A percentile compares a stretch with the other conserved stretches of the same genome.
These are phyloP conservation scores for Patellifolia procumbens DNA, from an alignment of 179 eudicot species.

Conservation along the genomic window DNA sequence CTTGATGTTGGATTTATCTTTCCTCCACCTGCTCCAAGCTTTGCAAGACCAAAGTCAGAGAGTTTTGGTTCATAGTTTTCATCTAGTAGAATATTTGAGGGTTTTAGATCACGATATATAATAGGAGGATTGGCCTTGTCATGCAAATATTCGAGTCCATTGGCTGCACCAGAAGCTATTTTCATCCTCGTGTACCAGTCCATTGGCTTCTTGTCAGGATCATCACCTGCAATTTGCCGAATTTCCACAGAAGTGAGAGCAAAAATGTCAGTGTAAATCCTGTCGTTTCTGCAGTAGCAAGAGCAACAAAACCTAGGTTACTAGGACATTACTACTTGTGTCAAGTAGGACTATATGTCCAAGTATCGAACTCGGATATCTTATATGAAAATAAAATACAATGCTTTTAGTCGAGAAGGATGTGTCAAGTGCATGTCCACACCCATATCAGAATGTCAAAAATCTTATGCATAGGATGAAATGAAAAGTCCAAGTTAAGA, in stretches of 20 bases:
- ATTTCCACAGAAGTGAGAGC: not conserved
- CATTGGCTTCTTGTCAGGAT: constrained; percentile 37
- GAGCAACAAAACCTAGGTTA: too few relatives aligned
- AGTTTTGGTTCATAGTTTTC: constrained; percentile 47
- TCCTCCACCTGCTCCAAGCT: constrained; percentile 49
- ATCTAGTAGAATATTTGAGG: constrained; percentile 44
- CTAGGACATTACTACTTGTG: too few relatives aligned
- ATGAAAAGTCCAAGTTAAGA: too few relatives aligned
- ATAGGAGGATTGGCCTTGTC: constrained; percentile 50
- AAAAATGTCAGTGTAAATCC: too few relatives aligned
- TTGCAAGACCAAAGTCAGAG: constrained; percentile 48
- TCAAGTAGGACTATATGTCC: too few relatives aligned
- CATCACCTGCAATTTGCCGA: constrained; percentile 32
- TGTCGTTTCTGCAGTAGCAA: too few relatives aligned
- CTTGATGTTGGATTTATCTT: constrained; percentile 36
- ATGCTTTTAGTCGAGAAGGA: too few relatives aligned
- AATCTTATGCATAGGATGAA: too few relatives aligned
- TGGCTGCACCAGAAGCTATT: constrained; percentile 48
- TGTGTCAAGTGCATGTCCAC: too few relatives aligned
- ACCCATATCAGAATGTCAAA: too few relatives aligned
- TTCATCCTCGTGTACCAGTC: constrained; percentile 58
- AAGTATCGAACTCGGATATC: too few relatives aligned
- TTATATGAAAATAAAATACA: too few relatives aligned
- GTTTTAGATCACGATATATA: constrained; percentile 48
- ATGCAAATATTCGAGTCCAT: constrained; percentile 50